A percentile compares a stretch with the other conserved stretches of the same genome.
phyloP scores from a whole-genome alignment of 805 yeast genomes.

The Lachancea thermotolerans region DNA sequence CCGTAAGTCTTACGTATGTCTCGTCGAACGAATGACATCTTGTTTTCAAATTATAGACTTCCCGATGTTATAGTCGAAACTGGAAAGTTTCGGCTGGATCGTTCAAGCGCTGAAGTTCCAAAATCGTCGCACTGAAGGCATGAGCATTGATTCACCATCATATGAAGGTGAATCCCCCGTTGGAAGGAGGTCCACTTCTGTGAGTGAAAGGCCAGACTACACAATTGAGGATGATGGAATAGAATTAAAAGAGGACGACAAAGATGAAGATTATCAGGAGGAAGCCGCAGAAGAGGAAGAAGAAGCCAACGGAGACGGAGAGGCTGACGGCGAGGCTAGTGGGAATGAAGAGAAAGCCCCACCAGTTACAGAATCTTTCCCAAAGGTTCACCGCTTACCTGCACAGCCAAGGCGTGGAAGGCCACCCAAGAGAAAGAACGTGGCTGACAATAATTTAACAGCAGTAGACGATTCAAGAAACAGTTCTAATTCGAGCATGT shows the following conservation, averaged over 20 bases:
- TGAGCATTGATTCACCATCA: constrained; percentile 4
- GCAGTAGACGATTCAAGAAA: constrained; percentile 25
- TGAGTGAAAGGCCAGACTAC: constrained; percentile 20
- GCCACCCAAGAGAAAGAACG: constrained; percentile 18
- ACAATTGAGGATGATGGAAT: constrained; percentile 27
- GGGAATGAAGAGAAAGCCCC: constrained; percentile 19
- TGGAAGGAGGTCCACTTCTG: constrained; percentile 19
- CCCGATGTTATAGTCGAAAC: too few species aligned
- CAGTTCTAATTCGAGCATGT: constrained; percentile 16
- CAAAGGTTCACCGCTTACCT: constrained; percentile 15
- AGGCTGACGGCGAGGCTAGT: constrained; percentile 17
- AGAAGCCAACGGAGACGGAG: constrained; percentile 14
- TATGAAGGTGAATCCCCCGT: constrained; percentile 1
- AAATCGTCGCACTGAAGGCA: neutral
- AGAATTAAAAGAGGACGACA: constrained; percentile 30
- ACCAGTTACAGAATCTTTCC: constrained; percentile 8
- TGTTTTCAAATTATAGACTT: neutral
- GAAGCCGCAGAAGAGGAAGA: constrained; percentile 27
- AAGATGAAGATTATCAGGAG: constrained; percentile 22
- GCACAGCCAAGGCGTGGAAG: constrained; percentile 24
- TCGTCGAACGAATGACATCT: neutral
- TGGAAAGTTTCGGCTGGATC: too few species aligned
- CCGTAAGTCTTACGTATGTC: neutral
- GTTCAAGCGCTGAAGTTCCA: too few species aligned
- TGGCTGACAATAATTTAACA: constrained; percentile 15